These are phyloP conservation scores for Lactarius vividus DNA, from an alignment of 768 basidiomycete genomes.

Conservation along the genomic window DNA sequence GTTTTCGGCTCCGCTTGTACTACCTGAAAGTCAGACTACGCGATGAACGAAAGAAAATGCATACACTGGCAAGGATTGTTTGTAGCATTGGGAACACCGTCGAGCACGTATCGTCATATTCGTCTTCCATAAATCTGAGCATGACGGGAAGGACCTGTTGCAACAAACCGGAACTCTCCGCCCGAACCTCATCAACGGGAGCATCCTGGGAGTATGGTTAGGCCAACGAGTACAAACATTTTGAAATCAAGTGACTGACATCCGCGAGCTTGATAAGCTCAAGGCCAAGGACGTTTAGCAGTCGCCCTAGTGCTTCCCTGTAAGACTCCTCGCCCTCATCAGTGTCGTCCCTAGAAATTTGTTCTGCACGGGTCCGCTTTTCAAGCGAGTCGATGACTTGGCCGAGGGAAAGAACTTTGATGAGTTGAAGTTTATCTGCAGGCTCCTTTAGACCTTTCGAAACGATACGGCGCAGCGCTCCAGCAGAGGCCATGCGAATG, in stretches of 20 bases:
- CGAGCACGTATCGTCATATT: constrained; percentile 84
- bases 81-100: constrained; percentile 82
- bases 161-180: constrained; percentile 63
- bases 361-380: constrained; percentile 65
- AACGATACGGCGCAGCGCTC: constrained; percentile 80
- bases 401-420: constrained; percentile 85
- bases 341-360: constrained; percentile 60
- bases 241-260: constrained; percentile 41
- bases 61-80: constrained; percentile 67
- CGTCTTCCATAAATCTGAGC: constrained; percentile 86
- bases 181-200: constrained; percentile 53
- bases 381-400: constrained; percentile 81
- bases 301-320: constrained; percentile 81
- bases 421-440: constrained; percentile 81
- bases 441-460: constrained; percentile 92
- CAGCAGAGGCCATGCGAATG: constrained; percentile 79
- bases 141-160: constrained; percentile 73
- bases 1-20: constrained; percentile 77
- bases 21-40: constrained; percentile 34
- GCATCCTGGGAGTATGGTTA: constrained; percentile 46
- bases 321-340: constrained; percentile 89
- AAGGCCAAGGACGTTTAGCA: constrained; percentile 77
- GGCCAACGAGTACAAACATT: constrained; percentile 11
- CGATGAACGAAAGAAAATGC: constrained; percentile 30
- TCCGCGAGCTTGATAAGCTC: constrained; percentile 86